Evolutionary conservation across 495 filamentous ascomycete genomes (phyloP).

Genomic region (Xylaria grammica): DNA sequence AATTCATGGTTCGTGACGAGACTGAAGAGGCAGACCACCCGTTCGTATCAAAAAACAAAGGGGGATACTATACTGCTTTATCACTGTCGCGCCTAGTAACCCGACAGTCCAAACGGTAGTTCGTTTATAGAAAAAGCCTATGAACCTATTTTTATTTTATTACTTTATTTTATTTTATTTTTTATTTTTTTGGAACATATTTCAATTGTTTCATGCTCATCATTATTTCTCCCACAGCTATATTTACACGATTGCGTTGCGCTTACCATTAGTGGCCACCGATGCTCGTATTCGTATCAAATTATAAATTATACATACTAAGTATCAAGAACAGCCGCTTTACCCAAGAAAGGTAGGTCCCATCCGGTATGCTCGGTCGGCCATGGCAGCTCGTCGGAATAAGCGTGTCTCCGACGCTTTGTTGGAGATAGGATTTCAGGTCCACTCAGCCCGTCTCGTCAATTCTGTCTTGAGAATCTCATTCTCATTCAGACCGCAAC

Average conservation of each 20-base stretch:
- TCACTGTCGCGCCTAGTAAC: too few relatives aligned
- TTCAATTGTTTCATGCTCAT: background rate
- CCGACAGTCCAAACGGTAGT: too few relatives aligned
- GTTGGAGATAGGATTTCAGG: background rate
- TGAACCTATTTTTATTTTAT: too few relatives aligned
- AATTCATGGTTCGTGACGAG: too few relatives aligned
- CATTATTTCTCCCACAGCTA: background rate
- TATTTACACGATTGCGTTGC: background rate
- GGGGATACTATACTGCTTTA: too few relatives aligned
- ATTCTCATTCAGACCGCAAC: background rate
- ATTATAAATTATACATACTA: too few relatives aligned
- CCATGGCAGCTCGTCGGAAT: slow-evolving; percentile 9
- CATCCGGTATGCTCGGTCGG: background rate
- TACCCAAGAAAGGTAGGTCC: slow-evolving; percentile 16
- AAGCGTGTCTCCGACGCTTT: background rate
- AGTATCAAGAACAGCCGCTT: slow-evolving; percentile 3
- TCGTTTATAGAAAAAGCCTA: too few relatives aligned
- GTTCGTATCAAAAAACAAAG: too few relatives aligned
- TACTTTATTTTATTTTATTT: too few relatives aligned
- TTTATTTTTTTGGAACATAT: too few relatives aligned
- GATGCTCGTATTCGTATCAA: slow-evolving; percentile 3
- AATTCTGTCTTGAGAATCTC: background rate
- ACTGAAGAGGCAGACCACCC: too few relatives aligned
- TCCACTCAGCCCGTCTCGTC: background rate
- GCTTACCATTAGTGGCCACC: background rate